Evolutionary conservation across 2,329 filamentous ascomycete genomes (phyloP), one percentile per base, ranked within the genome.

Genomic region (Colletotrichum spinosum): DNA sequence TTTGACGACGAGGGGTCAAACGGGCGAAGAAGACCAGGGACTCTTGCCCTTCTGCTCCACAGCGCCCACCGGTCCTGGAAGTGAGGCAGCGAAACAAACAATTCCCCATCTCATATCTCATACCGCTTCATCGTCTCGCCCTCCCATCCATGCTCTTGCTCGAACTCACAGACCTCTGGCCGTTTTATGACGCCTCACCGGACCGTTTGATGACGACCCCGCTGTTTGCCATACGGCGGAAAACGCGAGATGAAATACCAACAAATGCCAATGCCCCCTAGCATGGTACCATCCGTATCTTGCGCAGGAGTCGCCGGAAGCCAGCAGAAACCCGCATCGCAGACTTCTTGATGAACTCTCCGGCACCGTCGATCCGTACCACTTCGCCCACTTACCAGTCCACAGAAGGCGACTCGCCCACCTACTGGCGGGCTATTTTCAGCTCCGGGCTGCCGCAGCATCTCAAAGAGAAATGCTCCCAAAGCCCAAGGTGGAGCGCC

Each of bases 361-460:
- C 42, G 38, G 55, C 56, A 46, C 35, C 42, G 34, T 25, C 34
- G 33, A 46, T 35, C 34, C 38, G 38, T 50, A 35, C 44, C n/a
- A 42, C 13, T 42, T 50, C 12, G 11, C 50, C 35, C n/a, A 13
- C 9, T n/a, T 25, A 15, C n/a, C 34, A 25, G 25, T 17, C 42
- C 25, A 49, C 42, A 37, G 35, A 39, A 8, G 33, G 39, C 50
- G 45, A 55, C 17, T 65, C 57, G 57, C 34, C 51, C 39, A 55
- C 7, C 13, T 61, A 39, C 57, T 46, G 10, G n/a, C 25, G 33
- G 52, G 9, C 42, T 48, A 55, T 25, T 42, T 48, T 46, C 35
- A 52, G 46, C 53, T 62, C 62, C 58, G 58, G 52, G 59, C 51
- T 37, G 46, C 41, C 37, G 62, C 62, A 55, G 35, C 39, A 42